A percentile compares a stretch with the other conserved stretches of the same genome.
Conservation (phyloP, 148 eudicot species). For the Rheum nobile region DNA sequence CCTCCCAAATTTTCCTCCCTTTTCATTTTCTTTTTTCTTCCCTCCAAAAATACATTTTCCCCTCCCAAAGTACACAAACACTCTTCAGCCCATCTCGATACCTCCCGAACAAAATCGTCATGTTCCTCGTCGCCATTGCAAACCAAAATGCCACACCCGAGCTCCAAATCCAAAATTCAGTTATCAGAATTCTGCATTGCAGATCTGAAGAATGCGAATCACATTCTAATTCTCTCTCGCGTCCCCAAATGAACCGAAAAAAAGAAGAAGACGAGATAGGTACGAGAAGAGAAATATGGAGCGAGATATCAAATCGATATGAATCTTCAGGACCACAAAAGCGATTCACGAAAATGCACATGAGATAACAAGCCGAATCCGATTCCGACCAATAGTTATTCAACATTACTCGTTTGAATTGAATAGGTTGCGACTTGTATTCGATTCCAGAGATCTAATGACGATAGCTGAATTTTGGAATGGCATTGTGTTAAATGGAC, state of each 20-base stretch:
- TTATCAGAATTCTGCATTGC: background rate
- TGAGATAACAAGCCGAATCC: background rate
- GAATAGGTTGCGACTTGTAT: background rate
- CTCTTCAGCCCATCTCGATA: constrained; percentile 77
- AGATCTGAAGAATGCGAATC: background rate
- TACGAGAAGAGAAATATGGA: background rate
- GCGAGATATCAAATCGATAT: background rate
- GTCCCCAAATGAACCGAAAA: background rate
- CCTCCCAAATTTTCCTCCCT: too few species aligned
- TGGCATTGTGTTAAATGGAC: background rate
- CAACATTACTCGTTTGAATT: background rate
- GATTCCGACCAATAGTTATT: background rate
- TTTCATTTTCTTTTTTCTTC: too few species aligned
- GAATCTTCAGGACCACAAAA: background rate
- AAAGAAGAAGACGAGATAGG: background rate
- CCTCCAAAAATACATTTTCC: too few species aligned
- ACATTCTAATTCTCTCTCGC: background rate
- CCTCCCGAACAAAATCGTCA: constrained; percentile 54
- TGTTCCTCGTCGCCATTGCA: constrained; percentile 69
- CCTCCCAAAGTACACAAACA: too few species aligned
- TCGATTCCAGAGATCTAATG: background rate
- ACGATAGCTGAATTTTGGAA: background rate
- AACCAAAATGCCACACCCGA: background rate
- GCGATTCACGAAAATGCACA: background rate
- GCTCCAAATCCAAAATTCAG: constrained; percentile 1